A percentile compares a stretch with the other conserved stretches of the same genome.
Evolutionary conservation across 768 basidiomycete species (phyloP).

Genomic region (Trametes punicea): DNA sequence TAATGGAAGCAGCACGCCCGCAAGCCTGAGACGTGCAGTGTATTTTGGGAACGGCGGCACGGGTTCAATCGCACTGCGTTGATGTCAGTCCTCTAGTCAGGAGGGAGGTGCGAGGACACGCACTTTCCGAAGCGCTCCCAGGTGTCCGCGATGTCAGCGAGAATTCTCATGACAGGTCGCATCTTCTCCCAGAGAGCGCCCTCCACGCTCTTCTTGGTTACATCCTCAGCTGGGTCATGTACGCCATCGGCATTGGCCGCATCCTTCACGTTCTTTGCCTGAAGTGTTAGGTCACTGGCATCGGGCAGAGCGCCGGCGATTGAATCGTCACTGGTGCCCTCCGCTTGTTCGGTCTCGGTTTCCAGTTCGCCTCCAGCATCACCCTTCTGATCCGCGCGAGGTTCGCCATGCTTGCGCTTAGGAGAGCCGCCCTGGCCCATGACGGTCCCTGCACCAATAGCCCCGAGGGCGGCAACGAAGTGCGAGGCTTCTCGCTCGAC

Average conservation of each 20-base stretch:
- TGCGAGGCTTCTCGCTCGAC: constrained; percentile 38
- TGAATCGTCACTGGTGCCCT: constrained; percentile 22
- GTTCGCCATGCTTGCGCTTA: constrained; percentile 18
- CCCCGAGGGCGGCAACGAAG: constrained; percentile 33
- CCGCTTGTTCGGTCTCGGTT: constrained; percentile 21
- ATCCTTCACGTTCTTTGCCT: constrained; percentile 29
- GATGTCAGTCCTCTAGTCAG: neutral
- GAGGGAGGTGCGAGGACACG: neutral
- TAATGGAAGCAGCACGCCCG: constrained; percentile 30
- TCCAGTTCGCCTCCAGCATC: constrained; percentile 22
- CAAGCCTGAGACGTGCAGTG: constrained; percentile 27
- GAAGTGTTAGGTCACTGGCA: constrained; percentile 29
- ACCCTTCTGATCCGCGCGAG: constrained; percentile 24
- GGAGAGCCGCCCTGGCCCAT: constrained; percentile 24
- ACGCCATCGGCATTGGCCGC: constrained; percentile 22
- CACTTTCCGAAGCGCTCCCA: constrained; percentile 40
- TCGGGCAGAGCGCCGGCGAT: constrained; percentile 28
- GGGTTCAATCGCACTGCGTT: constrained; percentile 35
- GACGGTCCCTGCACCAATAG: constrained; percentile 32
- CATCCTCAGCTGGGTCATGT: constrained; percentile 29
- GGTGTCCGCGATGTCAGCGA: constrained; percentile 36
- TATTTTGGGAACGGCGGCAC: constrained; percentile 34
- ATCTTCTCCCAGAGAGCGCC: constrained; percentile 34
- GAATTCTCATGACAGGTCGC: constrained; percentile 33
- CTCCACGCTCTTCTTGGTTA: constrained; percentile 30